Evolutionary conservation across 2,329 filamentous ascomycete species (phyloP), one percentile per base, ranked within the genome.

Genomic region (Colletotrichum tofieldiae): DNA sequence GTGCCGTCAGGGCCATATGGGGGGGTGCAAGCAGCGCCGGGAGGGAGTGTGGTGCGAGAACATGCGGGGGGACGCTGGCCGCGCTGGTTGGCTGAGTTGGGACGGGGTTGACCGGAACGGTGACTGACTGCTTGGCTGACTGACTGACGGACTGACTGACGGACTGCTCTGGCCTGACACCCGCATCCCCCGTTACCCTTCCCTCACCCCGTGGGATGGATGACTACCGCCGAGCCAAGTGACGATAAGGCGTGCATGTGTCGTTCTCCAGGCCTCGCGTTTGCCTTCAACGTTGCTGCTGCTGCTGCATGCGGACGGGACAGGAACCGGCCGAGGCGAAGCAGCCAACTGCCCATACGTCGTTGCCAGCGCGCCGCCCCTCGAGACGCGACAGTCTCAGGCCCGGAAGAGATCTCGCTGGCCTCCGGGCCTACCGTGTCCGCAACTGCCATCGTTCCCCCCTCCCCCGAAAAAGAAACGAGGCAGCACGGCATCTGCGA

Each of bases 401-500:
- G 7, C 26, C 51, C 51, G 29, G 51, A 29, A 54, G 23, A 35
- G 51, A 54, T n/a, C 29, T 54, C 51, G 18, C 18, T 35, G 14
- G 51, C 47, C 47, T 51, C 47, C 23, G 5, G 23, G 12, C 23
- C n/a, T 26, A 51, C 47, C 23, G 23, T 16, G 35, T 37, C 35
- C 35, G 35, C 35, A 7, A 37, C 35, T 7, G 35, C 35, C 35
- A 37, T 37, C 35, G 4, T 4, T 16, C n/a, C 45, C 45, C n/a
- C 16, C 16, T 20, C 41, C 18, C 41, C 41, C 16, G n/a, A 45
- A 54, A 26, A 65, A 49, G 23, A n/a, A 39, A 56, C 23, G 32
- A 11, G 12, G 6, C 43, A 51, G 47, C 49, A 51, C 67, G 62
- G 47, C 62, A 54, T 39, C 54, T 54, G 62, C 43, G 45, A 70